Evolutionary conservation across 108 stramenopile species (phyloP), one percentile per base, ranked within the genome.

Genomic region (Craspedostauros australis): DNA sequence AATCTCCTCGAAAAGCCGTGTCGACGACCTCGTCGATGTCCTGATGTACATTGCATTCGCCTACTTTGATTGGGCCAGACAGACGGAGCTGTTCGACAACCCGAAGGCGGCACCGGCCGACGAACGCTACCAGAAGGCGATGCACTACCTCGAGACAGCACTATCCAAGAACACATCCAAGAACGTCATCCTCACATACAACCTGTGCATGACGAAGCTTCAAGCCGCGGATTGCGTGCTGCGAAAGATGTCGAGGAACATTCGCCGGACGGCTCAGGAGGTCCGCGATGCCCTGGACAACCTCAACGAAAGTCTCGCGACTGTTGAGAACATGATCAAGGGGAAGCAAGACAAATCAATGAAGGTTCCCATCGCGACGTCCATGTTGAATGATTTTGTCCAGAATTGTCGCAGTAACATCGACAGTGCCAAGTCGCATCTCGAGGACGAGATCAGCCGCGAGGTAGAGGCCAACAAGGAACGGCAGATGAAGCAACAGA

Each of bases 31-130:
- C 31, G 82, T 76, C 3, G 82, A 86, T 48, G 84, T 93, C 3
- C 57, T 86, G 20, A 57, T 72, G 25, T 93, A 93, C 57, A 86
- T 93, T 52, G 79, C 91, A 3, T 88, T 88, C 57, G 80, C 87
- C 5, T 87, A 85, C 50, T 93, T 88, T 54, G 87, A 89, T 52
- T 93, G 91, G 91, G 91, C 91, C 5, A 68, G 87, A 31, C 85
- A 91, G 28, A 82, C 89, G 5, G 89, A 91, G 49, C 52, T 79
- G 12, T 81, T 77, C 70, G 82, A 84, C 53, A 77, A 91, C 48
- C 60, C 74, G 19, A 81, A 82, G 51, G 89, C 89, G 44, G 89
- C 89, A 2, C 89, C 89, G 1, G 89, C 89, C n/a, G 89, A 91
- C 44, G 85, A 79, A 38, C 67, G 89, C 33, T 91, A 91, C 62